Percentiles rank a stretch among this genome's conserved stretches.
Evolutionary conservation across 75 land plant genomes (phyloP).

Genomic region (Adiantum capillusveneris): DNA sequence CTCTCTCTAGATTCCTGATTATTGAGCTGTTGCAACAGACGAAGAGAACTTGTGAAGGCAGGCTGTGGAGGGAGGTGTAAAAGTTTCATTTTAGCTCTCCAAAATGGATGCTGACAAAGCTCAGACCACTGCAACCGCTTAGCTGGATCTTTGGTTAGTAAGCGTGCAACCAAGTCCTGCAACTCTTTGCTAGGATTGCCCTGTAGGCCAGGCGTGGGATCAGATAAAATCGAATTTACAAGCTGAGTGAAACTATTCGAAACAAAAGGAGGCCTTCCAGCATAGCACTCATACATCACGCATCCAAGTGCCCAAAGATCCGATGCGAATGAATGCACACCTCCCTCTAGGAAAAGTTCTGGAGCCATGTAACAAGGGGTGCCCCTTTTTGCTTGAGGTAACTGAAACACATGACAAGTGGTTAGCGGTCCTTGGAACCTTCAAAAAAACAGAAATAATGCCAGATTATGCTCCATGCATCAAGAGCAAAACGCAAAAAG

Average conservation of each 20-base stretch:
- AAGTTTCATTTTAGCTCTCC: slow-evolving; percentile 53
- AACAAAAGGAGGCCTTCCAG: slow-evolving; percentile 92
- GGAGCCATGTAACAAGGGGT: slow-evolving; percentile 99
- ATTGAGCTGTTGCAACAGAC: slow-evolving; percentile 13
- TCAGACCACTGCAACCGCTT: slow-evolving; percentile 89
- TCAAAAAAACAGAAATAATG: too few species aligned
- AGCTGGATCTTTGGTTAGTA: slow-evolving; percentile 88
- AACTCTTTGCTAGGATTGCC: slow-evolving; percentile 67
- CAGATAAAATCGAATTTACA: slow-evolving; percentile 79
- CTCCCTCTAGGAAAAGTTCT: slow-evolving; percentile 93
- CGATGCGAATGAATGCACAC: slow-evolving; percentile 95
- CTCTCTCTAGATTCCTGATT: slow-evolving; percentile 2
- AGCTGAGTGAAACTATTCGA: slow-evolving; percentile 86
- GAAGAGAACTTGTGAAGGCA: slow-evolving; percentile 62
- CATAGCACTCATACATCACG: slow-evolving; percentile 91
- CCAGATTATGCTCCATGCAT: too few species aligned
- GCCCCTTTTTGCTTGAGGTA: slow-evolving; percentile 94
- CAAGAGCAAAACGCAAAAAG: neutral
- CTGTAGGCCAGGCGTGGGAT: slow-evolving; percentile 63
- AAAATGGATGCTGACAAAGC: slow-evolving; percentile 81
- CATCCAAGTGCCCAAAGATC: slow-evolving; percentile 99
- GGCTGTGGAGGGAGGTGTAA: slow-evolving; percentile 78
- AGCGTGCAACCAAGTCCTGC: slow-evolving; percentile 56
- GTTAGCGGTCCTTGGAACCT: too few species aligned
- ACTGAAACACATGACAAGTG: slow-evolving; percentile 42